Evolutionary conservation across 2,329 filamentous ascomycete genomes (phyloP), one percentile per base, ranked within the genome.

Genomic region (Fusarium subtropicale): DNA sequence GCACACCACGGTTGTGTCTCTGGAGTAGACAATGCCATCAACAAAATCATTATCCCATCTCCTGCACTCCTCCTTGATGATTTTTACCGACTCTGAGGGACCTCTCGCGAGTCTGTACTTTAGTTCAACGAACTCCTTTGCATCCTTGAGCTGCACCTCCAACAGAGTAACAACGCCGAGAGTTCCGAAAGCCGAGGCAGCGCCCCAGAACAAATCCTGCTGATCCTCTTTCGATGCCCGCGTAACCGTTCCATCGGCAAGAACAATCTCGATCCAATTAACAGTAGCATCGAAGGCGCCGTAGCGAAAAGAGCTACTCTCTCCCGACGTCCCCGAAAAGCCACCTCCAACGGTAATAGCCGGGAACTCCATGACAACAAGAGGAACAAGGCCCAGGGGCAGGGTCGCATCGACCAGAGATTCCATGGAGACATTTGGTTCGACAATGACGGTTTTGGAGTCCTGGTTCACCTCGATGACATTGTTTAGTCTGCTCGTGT

Each of bases 401-500:
- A 89, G 72, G 1, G 88, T 87, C 5, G 85, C 86, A 55, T 84
- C 83, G 15, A 91, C 85, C 10, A 92, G 84, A 1, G 77, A 77
- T 68, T 91, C 89, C 88, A 92, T 91, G 2, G 88, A 81, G 9
- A 92, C 90, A 71, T 91, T 92, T 5, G 90, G 90, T 77, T 92
- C 89, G 3, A 90, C 88, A n/a, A 91, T 77, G 8, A 86, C 90
- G 5, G 85, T 90, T 66, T 83, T 84, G 8, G 76, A 76, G 2
- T 79, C 71, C 0, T 71, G 76, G 74, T 93, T 85, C 47, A 94
- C 80, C 11, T 82, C 78, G 12, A 94, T 80, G 18, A 94, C 86
- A 76, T 87, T 84, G 68, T 82, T 84, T 12, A 94, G 84, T 6
- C 76, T 74, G 77, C 88, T 90, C 38, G 90, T 93, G 76, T 93